Percentiles rank a stretch among this genome's conserved stretches.
These are phyloP conservation scores for Phaeomoniella chlamydospora DNA, from an alignment of 2,329 filamentous ascomycete genomes.

Conservation along the genomic window DNA sequence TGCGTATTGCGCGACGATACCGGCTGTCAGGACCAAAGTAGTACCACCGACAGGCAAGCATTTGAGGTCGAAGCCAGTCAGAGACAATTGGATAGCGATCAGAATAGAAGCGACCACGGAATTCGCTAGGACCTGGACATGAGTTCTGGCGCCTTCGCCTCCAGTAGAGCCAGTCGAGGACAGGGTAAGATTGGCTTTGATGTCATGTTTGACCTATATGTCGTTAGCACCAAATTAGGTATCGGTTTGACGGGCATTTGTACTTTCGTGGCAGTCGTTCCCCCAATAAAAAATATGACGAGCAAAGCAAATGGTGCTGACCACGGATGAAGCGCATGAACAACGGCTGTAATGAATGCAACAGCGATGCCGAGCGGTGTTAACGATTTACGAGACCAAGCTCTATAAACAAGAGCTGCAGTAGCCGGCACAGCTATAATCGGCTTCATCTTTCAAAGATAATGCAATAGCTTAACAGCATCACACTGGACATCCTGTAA, in stretches of 20 bases:
- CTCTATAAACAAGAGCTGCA: slow-evolving; percentile 48
- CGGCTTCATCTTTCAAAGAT: slow-evolving; percentile 29
- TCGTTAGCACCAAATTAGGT: slow-evolving; percentile 20
- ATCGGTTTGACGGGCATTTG: slow-evolving; percentile 1
- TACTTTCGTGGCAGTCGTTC: slow-evolving; percentile 72
- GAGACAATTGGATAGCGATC: slow-evolving; percentile 30
- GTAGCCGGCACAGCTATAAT: slow-evolving; percentile 31
- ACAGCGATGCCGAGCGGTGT: slow-evolving; percentile 61
- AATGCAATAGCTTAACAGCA: too few relatives aligned
- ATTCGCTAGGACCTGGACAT: slow-evolving; percentile 84
- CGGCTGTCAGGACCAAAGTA: slow-evolving; percentile 43
- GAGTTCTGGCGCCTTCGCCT: slow-evolving; percentile 69
- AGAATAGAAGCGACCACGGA: slow-evolving; percentile 62
- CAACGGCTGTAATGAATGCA: slow-evolving; percentile 57
- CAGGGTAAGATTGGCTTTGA: slow-evolving; percentile 71
- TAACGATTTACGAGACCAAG: slow-evolving; percentile 59
- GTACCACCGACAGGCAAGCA: not conserved
- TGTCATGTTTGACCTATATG: slow-evolving; percentile 61
- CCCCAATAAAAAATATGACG: slow-evolving; percentile 72
- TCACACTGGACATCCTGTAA: too few relatives aligned
- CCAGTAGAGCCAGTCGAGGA: slow-evolving; percentile 53
- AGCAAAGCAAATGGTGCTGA: slow-evolving; percentile 75
- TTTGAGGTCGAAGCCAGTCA: not conserved
- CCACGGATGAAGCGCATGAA: slow-evolving; percentile 88
- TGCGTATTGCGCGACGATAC: slow-evolving; percentile 71